phyloP scores from a whole-genome alignment of 176 grass and related monocot genomes.

The maize (Zea mays) region Zm-B73-REFERENCE-NAM-5.0 NC_050103.1:77586001-77586500 shows the following conservation, averaged over 20 bases:
- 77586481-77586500: slow-evolving; percentile 35
- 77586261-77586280: slow-evolving; percentile 46
- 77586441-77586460: slow-evolving; percentile 61
- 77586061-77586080: slow-evolving; percentile 9
- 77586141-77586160: slow-evolving; percentile 22
- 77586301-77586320: no score
- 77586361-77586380: not conserved
- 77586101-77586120: no score
- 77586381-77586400: no score
- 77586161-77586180: not conserved
- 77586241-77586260: no score
- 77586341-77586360: not conserved
- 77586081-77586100: no score
- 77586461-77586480: not conserved
- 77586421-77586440: slow-evolving; percentile 52
- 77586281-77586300: not conserved
- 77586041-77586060: slow-evolving; percentile 33
- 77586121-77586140: slow-evolving; percentile 20
- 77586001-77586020: slow-evolving; percentile 56
- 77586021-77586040: slow-evolving; percentile 4
- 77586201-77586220: not conserved
- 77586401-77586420: no score
- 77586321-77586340: no score
- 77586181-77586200: not conserved
- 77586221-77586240: no score